Percentiles rank a stretch among this genome's conserved stretches.
These are phyloP conservation scores for Penicillium janthinellum DNA, from an alignment of 2,329 filamentous ascomycete species.

Conservation along the genomic window DNA sequence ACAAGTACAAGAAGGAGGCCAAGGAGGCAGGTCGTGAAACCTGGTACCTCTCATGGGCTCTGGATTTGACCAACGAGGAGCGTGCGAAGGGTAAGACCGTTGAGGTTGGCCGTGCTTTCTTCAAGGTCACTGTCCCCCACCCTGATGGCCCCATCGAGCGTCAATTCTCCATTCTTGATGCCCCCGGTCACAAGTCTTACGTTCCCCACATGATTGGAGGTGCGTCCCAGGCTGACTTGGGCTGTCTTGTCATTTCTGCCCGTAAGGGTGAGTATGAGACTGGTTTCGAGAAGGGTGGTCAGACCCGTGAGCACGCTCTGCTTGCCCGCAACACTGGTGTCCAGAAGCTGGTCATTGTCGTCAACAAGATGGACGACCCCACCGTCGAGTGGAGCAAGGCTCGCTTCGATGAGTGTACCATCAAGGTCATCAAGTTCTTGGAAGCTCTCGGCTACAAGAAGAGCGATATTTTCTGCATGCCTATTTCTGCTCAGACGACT, in stretches of 20 bases:
- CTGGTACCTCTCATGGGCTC: conserved; percentile 98
- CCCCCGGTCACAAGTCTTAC: conserved; percentile 96
- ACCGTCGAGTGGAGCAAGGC: conserved; percentile 96
- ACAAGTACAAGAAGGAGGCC: conserved; percentile 96
- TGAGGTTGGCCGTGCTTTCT: conserved; percentile 92
- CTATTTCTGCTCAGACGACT: conserved; percentile 85
- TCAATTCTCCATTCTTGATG: conserved; percentile 93
- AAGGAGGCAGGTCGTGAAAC: conserved; percentile 96
- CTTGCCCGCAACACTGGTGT: conserved; percentile 98
- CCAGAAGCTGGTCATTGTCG: conserved; percentile 89
- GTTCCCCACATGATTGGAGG: conserved; percentile 98
- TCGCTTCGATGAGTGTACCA: conserved; percentile 88
- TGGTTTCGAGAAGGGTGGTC: conserved; percentile 93
- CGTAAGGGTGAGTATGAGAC: conserved; percentile 99
- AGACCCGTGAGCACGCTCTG: conserved; percentile 96
- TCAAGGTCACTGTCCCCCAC: conserved; percentile 67
- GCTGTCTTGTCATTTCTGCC: conserved; percentile 92
- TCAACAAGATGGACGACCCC: conserved; percentile 97
- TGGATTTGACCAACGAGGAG: conserved; percentile 96
- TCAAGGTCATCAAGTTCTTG: conserved; percentile 83
- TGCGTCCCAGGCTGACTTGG: conserved; percentile 89
- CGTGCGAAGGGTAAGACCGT: conserved; percentile 96
- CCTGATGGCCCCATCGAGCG: conserved; percentile 68
- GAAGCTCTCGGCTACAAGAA: conserved; percentile 96
- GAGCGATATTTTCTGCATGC: conserved; percentile 92